These are phyloP conservation scores for Globisporangium orthogonon DNA, from an alignment of 352 stramenopile genomes.

Conservation along the genomic window DNA sequence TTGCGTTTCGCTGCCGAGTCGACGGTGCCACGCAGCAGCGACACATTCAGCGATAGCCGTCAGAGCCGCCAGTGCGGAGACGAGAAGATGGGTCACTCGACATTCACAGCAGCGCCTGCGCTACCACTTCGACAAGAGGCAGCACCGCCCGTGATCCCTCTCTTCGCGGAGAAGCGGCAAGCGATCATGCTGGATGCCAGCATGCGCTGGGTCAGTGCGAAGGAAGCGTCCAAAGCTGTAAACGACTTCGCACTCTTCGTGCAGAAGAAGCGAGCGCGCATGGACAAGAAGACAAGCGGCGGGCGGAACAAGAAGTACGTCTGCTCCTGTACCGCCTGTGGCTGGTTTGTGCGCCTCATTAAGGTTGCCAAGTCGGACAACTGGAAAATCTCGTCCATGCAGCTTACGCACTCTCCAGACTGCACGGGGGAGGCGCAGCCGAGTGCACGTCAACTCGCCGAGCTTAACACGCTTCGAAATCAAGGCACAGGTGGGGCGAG, in stretches of 20 bases:
- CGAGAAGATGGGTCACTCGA: neutral
- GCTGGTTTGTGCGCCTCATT: constrained; percentile 77
- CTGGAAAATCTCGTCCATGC: constrained; percentile 89
- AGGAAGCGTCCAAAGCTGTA: constrained; percentile 74
- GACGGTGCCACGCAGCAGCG: neutral
- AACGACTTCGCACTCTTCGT: constrained; percentile 74
- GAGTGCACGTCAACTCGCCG: constrained; percentile 67
- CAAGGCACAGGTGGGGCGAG: constrained; percentile 39
- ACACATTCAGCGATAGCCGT: neutral
- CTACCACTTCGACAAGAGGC: neutral
- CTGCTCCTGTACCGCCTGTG: constrained; percentile 61
- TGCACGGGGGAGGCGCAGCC: constrained; percentile 61
- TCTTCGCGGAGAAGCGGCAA: constrained; percentile 5
- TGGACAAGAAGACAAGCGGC: constrained; percentile 78
- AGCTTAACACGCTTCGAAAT: constrained; percentile 75
- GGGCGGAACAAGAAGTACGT: constrained; percentile 86
- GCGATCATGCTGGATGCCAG: constrained; percentile 20
- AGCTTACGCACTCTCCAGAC: constrained; percentile 63
- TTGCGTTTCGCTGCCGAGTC: neutral
- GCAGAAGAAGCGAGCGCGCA: constrained; percentile 69
- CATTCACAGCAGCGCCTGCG: neutral
- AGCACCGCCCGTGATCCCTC: constrained; percentile 1
- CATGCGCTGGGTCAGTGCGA: constrained; percentile 77
- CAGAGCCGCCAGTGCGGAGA: neutral
- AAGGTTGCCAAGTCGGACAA: constrained; percentile 85